Evolutionary conservation across 495 filamentous ascomycete species (phyloP).

Genomic region (Aspergillus homomorphus): DNA sequence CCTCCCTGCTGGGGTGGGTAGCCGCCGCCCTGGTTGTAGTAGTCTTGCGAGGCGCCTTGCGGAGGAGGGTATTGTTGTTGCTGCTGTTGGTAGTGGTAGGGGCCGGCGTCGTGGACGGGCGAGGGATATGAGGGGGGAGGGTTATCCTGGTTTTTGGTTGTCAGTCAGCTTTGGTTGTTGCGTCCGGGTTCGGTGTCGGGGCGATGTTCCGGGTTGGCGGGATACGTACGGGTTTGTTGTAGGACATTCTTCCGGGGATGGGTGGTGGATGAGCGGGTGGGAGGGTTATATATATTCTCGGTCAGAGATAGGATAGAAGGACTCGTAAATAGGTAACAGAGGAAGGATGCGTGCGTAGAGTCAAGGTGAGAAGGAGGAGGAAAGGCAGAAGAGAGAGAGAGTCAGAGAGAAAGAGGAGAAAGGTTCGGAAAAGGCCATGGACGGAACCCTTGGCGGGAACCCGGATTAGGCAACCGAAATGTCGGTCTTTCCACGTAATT

Average conservation of each 20-base stretch:
- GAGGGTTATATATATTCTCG: conserved; percentile 6
- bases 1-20: conserved; percentile 11
- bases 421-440: background rate
- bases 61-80: conserved; percentile 21
- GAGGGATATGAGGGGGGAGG: conserved; percentile 41
- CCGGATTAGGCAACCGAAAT: conserved; percentile 8
- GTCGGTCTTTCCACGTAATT: background rate
- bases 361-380: background rate
- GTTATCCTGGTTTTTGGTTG: conserved; percentile 24
- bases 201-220: background rate
- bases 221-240: conserved; percentile 37
- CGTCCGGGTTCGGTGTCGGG: background rate
- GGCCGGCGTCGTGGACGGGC: conserved; percentile 30
- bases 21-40: conserved; percentile 25
- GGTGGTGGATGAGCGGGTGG: background rate
- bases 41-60: conserved; percentile 27
- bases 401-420: conserved; percentile 1
- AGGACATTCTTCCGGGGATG: conserved; percentile 27
- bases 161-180: conserved; percentile 13
- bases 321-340: background rate
- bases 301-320: background rate
- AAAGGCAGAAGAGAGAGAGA: background rate
- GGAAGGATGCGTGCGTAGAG: background rate
- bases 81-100: conserved; percentile 17
- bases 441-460: conserved; percentile 16